Conservation (phyloP, 2,329 filamentous ascomycete species). For the Herpotrichia juniperi region DNA sequence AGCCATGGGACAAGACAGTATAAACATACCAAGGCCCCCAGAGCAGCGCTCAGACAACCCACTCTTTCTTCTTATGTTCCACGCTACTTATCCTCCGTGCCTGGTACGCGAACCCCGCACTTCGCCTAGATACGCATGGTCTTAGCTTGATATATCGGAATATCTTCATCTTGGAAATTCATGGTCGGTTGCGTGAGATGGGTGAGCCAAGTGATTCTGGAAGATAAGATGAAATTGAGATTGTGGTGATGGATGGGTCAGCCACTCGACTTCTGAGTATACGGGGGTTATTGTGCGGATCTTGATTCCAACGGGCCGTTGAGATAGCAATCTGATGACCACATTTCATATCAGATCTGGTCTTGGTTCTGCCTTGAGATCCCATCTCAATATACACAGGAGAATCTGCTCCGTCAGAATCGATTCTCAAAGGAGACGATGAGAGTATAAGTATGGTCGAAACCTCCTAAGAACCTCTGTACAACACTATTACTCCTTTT, state of each 20-base stretch:
- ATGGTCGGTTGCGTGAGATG: conserved; percentile 2
- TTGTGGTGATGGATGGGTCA: conserved; percentile 12
- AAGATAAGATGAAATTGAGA: conserved; percentile 10
- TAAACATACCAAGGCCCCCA: conserved; percentile 21
- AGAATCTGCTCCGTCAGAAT: conserved; percentile 1
- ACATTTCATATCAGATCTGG: conserved; percentile 12
- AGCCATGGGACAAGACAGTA: conserved; percentile 19
- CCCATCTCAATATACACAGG: conserved; percentile 19
- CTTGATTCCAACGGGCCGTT: conserved; percentile 21
- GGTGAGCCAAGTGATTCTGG: conserved; percentile 12
- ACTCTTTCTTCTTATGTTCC: conserved; percentile 9
- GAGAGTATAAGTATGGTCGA: conserved; percentile 14
- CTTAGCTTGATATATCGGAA: conserved; percentile 25
- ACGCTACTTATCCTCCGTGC: conserved; percentile 15
- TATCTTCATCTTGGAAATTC: conserved; percentile 24
- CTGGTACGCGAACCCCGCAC: conserved; percentile 23
- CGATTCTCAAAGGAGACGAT: neutral
- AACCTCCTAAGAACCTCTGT: conserved; percentile 8
- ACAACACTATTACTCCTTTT: neutral
- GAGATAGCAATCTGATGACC: conserved; percentile 19
- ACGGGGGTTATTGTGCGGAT: conserved; percentile 20
- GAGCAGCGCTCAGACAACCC: conserved; percentile 18
- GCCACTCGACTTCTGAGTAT: conserved; percentile 5
- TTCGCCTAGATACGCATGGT: conserved; percentile 2
- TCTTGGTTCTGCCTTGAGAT: conserved; percentile 12